Evolutionary conservation across 306 rosid species (phyloP).

Genomic region (Fragaria nilgerrensis): DNA sequence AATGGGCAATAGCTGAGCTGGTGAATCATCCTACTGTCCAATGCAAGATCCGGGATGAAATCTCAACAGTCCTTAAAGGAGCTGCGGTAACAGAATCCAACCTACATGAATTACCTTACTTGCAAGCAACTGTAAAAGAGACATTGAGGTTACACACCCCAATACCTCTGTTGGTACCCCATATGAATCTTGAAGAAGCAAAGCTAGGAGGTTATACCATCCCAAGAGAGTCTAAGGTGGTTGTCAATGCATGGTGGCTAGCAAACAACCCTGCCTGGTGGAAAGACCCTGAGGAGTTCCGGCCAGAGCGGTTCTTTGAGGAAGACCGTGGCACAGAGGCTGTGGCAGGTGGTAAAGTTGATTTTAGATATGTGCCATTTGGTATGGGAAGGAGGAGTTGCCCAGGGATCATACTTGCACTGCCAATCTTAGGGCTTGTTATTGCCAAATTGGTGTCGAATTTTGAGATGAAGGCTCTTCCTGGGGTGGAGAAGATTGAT

Average conservation of each 20-base stretch:
- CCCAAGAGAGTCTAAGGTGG: conserved; percentile 78
- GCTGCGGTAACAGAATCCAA: conserved; percentile 58
- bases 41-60: conserved; percentile 58
- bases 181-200: conserved; percentile 86
- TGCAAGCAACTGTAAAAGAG: conserved; percentile 81
- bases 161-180: conserved; percentile 80
- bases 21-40: conserved; percentile 69
- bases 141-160: conserved; percentile 69
- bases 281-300: conserved; percentile 64
- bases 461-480: conserved; percentile 57
- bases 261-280: conserved; percentile 82
- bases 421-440: conserved; percentile 67
- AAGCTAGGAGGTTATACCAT: conserved; percentile 61
- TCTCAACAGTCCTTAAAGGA: conserved; percentile 52
- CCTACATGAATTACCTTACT: conserved; percentile 54
- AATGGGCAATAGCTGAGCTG: conserved; percentile 86
- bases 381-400: conserved; percentile 88
- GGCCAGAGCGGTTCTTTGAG: conserved; percentile 75
- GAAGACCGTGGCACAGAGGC: conserved; percentile 64
- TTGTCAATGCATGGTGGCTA: conserved; percentile 90
- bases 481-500: conserved; percentile 41
- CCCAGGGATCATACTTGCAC: conserved; percentile 80
- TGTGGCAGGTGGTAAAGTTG: conserved; percentile 66
- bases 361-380: conserved; percentile 70
- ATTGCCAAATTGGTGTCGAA: conserved; percentile 57